Conservation (phyloP, 2,329 filamentous ascomycete genomes). For the Escovopsis sp. region DNA sequence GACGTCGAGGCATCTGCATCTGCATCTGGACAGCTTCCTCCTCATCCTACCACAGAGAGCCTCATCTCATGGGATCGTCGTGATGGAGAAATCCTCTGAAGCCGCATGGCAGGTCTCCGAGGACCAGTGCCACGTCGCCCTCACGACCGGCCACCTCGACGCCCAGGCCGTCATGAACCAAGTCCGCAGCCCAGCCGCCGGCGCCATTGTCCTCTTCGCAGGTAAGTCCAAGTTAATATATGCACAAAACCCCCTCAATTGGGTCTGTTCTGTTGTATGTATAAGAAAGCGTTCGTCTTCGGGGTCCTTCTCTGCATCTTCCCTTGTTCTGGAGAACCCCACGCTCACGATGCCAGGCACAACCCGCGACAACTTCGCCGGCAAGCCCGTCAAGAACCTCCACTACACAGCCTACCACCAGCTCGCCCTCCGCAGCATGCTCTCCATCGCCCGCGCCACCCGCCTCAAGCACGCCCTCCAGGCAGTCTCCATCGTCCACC, state of each 20-base stretch:
- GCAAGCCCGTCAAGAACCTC: slow-evolving; percentile 57
- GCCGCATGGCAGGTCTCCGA: slow-evolving; percentile 27
- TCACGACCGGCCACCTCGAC: slow-evolving; percentile 49
- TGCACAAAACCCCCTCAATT: too few relatives aligned
- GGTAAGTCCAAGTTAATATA: too few relatives aligned
- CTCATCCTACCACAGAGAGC: too few relatives aligned
- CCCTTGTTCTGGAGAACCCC: too few relatives aligned
- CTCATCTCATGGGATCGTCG: too few relatives aligned
- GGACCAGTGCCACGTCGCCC: slow-evolving; percentile 46
- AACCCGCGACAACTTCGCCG: slow-evolving; percentile 59
- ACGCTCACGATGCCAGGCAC: slow-evolving; percentile 35
- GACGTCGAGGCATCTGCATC: too few relatives aligned
- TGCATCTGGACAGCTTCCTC: too few relatives aligned
- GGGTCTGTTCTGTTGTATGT: too few relatives aligned
- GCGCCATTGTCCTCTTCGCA: slow-evolving; percentile 62
- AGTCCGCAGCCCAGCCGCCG: slow-evolving; percentile 58
- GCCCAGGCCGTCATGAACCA: slow-evolving; percentile 41
- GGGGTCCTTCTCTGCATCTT: slow-evolving; percentile 6
- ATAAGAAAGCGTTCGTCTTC: too few relatives aligned
- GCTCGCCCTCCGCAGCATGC: slow-evolving; percentile 54
- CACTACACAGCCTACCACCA: slow-evolving; percentile 61
- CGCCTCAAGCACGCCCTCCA: slow-evolving; percentile 46
- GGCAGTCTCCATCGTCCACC: slow-evolving; percentile 67
- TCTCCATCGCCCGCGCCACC: slow-evolving; percentile 44
- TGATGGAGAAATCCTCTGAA: slow-evolving; percentile 7